A percentile compares a stretch with the other conserved stretches of the same genome.
These are phyloP conservation scores for Xerocomus cyaneibrunnescens DNA, from an alignment of 1,284 basidiomycete species.

Conservation along the genomic window DNA sequence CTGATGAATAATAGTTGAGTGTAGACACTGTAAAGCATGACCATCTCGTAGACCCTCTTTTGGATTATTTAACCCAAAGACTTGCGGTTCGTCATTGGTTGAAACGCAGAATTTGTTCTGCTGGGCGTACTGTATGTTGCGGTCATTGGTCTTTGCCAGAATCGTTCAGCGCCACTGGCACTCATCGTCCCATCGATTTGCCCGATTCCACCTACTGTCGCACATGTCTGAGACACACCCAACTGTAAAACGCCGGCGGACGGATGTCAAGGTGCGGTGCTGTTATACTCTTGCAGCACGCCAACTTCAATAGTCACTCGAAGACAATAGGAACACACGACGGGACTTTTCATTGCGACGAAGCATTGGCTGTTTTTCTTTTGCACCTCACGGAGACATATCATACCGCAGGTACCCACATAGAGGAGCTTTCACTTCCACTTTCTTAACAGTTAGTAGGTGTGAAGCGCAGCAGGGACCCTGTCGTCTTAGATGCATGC, in stretches of 20 bases:
- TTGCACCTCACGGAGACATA: constrained; percentile 79
- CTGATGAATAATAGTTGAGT: constrained; percentile 20
- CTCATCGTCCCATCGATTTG: constrained; percentile 4
- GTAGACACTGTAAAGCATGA: constrained; percentile 28
- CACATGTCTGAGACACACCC: constrained; percentile 38
- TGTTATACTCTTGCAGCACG: background rate
- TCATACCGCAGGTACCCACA: constrained; percentile 64
- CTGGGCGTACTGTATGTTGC: background rate
- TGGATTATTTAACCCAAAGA: background rate
- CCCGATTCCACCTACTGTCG: constrained; percentile 3
- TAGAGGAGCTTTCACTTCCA: background rate
- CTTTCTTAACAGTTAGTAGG: constrained; percentile 36
- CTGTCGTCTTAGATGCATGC: constrained; percentile 75
- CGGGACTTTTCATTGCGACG: constrained; percentile 96
- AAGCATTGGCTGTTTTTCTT: constrained; percentile 92
- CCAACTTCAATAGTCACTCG: background rate
- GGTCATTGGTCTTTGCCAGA: background rate
- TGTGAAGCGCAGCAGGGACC: constrained; percentile 81
- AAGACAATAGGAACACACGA: constrained; percentile 91
- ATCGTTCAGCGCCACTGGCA: background rate
- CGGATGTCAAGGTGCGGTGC: constrained; percentile 41
- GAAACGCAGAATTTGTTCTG: background rate
- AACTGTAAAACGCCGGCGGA: constrained; percentile 49
- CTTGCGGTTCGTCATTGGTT: background rate
- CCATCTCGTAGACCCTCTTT: constrained; percentile 18